A percentile compares a stretch with the other conserved stretches of the same genome.
These are phyloP conservation scores for Mycosphaerella arachidis DNA, from an alignment of 2,329 filamentous ascomycete species.

Conservation along the genomic window DNA sequence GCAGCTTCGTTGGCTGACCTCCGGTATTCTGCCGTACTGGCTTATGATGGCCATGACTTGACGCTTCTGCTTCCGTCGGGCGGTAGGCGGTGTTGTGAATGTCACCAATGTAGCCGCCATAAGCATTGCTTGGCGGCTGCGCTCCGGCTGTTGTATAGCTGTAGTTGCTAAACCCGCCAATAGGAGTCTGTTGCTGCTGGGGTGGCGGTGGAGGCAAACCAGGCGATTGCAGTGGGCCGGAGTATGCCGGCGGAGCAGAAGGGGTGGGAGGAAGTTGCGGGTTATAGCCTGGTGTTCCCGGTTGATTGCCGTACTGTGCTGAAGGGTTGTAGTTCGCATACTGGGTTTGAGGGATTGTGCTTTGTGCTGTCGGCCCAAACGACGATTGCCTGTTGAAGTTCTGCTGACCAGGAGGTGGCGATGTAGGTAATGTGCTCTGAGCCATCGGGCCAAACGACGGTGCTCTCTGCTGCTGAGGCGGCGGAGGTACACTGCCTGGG, in stretches of 20 bases:
- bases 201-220: constrained; percentile 35
- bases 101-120: constrained; percentile 42
- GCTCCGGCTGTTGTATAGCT: constrained; percentile 38
- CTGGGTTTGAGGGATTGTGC: constrained; percentile 25
- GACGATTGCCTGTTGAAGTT: constrained; percentile 33
- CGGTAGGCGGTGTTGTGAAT: constrained; percentile 67
- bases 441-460: constrained; percentile 25
- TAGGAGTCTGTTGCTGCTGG: constrained; percentile 26
- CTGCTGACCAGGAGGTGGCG: constrained; percentile 27
- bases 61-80: constrained; percentile 59
- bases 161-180: constrained; percentile 54
- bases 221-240: constrained; percentile 37
- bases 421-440: constrained; percentile 18
- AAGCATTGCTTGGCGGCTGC: constrained; percentile 14
- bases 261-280: constrained; percentile 31
- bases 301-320: constrained; percentile 23
- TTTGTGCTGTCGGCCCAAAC: constrained; percentile 12
- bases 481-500: constrained; percentile 23
- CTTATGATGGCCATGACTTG: constrained; percentile 24
- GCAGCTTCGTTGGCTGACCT: constrained; percentile 1
- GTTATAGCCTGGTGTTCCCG: constrained; percentile 23
- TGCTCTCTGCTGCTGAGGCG: constrained; percentile 19
- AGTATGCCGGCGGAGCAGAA: constrained; percentile 32
- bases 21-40: not conserved
- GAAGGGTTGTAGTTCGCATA: constrained; percentile 35